phyloP scores from a whole-genome alignment of 2,329 filamentous ascomycete genomes.

The Hypoxylon rubiginosum region DNA sequence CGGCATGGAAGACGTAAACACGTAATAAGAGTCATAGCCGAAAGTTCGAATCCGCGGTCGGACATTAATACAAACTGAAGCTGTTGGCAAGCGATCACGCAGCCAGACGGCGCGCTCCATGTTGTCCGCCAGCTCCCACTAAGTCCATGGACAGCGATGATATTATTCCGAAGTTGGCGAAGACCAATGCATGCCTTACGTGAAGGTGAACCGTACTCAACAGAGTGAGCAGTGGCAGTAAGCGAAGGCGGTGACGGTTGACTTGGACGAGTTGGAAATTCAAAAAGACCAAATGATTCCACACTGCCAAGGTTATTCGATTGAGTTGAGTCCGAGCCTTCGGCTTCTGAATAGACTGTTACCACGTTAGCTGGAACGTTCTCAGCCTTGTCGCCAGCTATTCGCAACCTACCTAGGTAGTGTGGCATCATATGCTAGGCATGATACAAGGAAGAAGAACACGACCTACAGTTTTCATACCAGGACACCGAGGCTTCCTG shows the following conservation, averaged over 20 bases:
- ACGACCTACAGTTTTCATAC: no score
- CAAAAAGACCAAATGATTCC: slow-evolving; percentile 14
- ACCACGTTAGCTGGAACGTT: not conserved
- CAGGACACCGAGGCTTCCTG: no score
- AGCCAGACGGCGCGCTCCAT: slow-evolving; percentile 16
- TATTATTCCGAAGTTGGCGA: slow-evolving; percentile 1
- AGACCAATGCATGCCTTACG: not conserved
- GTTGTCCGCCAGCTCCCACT: slow-evolving; percentile 23
- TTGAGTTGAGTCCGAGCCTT: not conserved
- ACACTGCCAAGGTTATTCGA: not conserved
- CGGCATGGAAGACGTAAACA: slow-evolving; percentile 12
- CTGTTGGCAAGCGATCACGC: slow-evolving; percentile 13
- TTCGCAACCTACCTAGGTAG: not conserved
- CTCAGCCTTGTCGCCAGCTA: not conserved
- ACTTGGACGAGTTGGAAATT: not conserved
- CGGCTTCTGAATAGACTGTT: not conserved
- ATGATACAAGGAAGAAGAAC: no score
- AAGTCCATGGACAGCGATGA: slow-evolving; percentile 22
- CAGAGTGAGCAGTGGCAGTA: not conserved
- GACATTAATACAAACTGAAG: slow-evolving; percentile 8
- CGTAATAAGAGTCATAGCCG: slow-evolving; percentile 16
- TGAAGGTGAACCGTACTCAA: not conserved
- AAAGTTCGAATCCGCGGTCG: slow-evolving; percentile 17
- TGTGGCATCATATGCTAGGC: no score
- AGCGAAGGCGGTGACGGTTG: not conserved